A percentile compares a stretch with the other conserved stretches of the same genome.
phyloP scores from a whole-genome alignment of 768 basidiomycete genomes.

The Cubamyces lactineus region DNA sequence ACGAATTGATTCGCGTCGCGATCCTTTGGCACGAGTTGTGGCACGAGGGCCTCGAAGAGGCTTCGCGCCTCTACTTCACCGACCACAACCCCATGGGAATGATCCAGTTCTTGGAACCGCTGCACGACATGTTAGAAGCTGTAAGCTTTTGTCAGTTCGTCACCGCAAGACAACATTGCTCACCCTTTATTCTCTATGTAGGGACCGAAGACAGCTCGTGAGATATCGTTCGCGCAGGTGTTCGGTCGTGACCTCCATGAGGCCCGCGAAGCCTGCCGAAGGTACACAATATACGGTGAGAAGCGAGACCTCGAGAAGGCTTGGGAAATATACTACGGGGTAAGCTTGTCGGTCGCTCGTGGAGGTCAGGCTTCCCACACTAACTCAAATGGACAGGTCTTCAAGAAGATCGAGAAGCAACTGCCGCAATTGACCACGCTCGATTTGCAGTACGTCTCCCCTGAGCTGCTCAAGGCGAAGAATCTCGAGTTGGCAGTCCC shows the following conservation, averaged over 20 bases:
- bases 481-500: conserved; percentile 96
- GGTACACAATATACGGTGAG: conserved; percentile 87
- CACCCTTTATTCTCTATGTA: conserved; percentile 33
- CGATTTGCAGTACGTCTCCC: conserved; percentile 97
- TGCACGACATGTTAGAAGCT: conserved; percentile 90
- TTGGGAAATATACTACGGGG: conserved; percentile 98
- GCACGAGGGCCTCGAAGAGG: conserved; percentile 98
- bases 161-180: neutral
- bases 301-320: conserved; percentile 91
- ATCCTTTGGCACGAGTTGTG: conserved; percentile 99
- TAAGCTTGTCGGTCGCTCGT: conserved; percentile 40
- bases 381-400: conserved; percentile 58
- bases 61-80: conserved; percentile 93
- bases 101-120: conserved; percentile 89
- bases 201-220: conserved; percentile 93
- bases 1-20: conserved; percentile 94
- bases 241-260: conserved; percentile 92
- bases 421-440: conserved; percentile 85
- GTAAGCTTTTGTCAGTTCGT: conserved; percentile 39
- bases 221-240: conserved; percentile 92
- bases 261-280: conserved; percentile 87
- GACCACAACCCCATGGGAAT: conserved; percentile 97
- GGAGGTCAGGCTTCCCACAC: neutral
- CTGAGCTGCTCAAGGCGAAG: conserved; percentile 83
- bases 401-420: conserved; percentile 95